phyloP scores from a whole-genome alignment of 1,284 basidiomycete genomes.

The Ustilago vetiveriae region DNA sequence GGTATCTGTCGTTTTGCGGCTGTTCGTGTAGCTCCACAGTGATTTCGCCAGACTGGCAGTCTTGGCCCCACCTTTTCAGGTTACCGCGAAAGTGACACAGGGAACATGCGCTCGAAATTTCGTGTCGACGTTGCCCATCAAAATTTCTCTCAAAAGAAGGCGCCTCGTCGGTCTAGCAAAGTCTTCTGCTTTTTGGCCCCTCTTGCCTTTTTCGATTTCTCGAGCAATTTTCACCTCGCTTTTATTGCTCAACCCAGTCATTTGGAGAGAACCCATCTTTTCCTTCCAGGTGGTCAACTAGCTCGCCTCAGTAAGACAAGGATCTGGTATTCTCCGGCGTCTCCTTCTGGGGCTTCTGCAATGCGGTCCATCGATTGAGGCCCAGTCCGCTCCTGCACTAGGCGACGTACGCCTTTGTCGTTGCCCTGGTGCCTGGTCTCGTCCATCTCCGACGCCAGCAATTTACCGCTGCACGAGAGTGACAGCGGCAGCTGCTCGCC shows the following conservation, averaged over 20 bases:
- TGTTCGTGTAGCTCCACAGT: neutral
- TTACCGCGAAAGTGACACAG: conserved; percentile 4
- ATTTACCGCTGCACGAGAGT: neutral
- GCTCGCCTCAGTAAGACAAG: neutral
- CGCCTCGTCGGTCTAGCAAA: neutral
- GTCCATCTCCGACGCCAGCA: conserved; percentile 1
- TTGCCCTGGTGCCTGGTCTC: conserved; percentile 9
- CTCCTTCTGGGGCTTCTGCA: neutral
- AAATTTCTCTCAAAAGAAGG: neutral
- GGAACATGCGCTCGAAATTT: neutral
- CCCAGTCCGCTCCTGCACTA: neutral
- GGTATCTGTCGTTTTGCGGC: no score
- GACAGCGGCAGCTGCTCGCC: no score
- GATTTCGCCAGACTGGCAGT: neutral
- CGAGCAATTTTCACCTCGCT: no score
- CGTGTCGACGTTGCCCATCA: neutral
- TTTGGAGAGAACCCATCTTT: no score
- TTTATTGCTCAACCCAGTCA: no score
- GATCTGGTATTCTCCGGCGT: conserved; percentile 1
- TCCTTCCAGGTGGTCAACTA: no score
- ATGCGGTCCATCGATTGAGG: no score
- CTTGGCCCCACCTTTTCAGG: neutral
- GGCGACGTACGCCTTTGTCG: neutral
- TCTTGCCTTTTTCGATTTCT: neutral
- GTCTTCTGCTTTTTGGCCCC: neutral